Evolutionary conservation across 148 eudicot species (phyloP).

Genomic region (Gaultheria prostrata): DNA sequence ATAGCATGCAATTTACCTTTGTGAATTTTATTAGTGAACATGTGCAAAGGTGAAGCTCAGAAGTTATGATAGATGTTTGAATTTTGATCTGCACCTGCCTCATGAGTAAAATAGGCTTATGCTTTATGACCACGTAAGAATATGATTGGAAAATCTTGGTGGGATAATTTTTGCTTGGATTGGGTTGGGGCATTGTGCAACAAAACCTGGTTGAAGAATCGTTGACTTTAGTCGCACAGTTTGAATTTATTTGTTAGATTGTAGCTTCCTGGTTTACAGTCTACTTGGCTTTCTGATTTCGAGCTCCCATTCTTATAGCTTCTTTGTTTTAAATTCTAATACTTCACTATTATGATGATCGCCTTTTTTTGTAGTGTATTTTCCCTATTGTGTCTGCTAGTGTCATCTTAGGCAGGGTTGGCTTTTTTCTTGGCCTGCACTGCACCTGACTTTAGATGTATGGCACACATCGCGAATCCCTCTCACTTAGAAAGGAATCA

Average conservation of each 20-base stretch:
- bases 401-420: neutral
- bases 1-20: neutral
- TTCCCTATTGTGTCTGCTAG: neutral
- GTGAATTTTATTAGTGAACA: neutral
- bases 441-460: neutral
- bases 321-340: neutral
- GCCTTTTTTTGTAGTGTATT: neutral
- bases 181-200: neutral
- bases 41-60: no score
- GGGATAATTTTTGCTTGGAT: no score
- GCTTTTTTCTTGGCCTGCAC: neutral
- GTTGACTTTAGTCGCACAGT: neutral
- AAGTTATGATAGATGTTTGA: neutral
- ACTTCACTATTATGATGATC: neutral
- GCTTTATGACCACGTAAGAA: neutral
- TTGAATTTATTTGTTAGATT: neutral
- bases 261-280: neutral
- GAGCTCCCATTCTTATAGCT: neutral
- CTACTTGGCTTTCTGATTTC: neutral
- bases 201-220: neutral
- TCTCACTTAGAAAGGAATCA: neutral
- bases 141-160: neutral
- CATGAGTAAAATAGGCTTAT: neutral
- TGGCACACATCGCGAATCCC: neutral
- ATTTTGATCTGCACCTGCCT: neutral